Evolutionary conservation across 139 green algal species (phyloP).

Genomic region (Monoraphidium neglectum): DNA sequence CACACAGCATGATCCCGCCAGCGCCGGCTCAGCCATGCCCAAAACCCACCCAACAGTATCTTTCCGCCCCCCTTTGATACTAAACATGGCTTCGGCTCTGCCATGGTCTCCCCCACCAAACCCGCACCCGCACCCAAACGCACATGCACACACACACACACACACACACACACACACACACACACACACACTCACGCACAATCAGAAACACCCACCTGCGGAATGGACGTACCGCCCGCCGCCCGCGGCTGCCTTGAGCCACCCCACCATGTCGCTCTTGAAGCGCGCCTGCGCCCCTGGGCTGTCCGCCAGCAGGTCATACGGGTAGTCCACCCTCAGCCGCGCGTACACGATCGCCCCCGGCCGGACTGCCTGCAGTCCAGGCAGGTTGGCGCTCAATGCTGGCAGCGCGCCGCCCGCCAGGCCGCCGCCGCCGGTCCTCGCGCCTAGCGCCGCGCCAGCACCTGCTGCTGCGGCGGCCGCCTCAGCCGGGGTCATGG

Average conservation of each 20-base stretch:
- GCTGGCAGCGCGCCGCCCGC: background rate
- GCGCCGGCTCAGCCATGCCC: too few species aligned
- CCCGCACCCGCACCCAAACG: too few species aligned
- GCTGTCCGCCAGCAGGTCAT: background rate
- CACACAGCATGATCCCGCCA: too few species aligned
- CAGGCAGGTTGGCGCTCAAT: background rate
- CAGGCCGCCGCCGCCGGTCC: background rate
- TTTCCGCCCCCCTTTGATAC: too few species aligned
- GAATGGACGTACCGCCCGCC: background rate
- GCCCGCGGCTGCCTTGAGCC: background rate
- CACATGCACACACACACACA: too few species aligned
- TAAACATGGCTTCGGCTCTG: too few species aligned
- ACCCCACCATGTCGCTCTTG: background rate
- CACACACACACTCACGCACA: too few species aligned
- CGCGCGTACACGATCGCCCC: background rate
- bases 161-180: too few species aligned
- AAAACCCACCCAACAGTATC: too few species aligned
- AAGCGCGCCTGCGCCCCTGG: background rate
- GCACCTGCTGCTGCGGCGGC: background rate
- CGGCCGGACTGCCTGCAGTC: background rate
- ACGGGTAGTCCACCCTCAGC: slow-evolving; percentile 3
- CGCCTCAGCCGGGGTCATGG: too few species aligned
- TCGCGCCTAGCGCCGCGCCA: background rate
- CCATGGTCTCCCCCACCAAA: too few species aligned
- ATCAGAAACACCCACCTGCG: slow-evolving; percentile 12